Conservation (phyloP, 1,284 basidiomycete species). For the Melampsora larici-populina region DNA sequence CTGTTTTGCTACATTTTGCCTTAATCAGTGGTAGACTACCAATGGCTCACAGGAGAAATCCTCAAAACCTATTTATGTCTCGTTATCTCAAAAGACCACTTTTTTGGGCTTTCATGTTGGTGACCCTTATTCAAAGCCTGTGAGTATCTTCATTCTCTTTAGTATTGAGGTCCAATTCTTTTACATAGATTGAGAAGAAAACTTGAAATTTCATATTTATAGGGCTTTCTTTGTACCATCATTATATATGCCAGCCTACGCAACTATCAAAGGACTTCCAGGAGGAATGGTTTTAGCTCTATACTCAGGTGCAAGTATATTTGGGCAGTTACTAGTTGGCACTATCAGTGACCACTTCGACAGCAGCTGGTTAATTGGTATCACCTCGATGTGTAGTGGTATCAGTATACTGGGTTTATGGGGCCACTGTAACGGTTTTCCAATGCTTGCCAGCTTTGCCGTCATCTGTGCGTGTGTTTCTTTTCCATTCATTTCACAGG, state of each 20-base stretch:
- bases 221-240: slow-evolving; percentile 31
- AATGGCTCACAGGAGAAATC: not conserved
- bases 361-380: slow-evolving; percentile 19
- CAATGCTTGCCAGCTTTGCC: slow-evolving; percentile 26
- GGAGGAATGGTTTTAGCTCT: slow-evolving; percentile 21
- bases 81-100: slow-evolving; percentile 26
- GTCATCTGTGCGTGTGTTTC: slow-evolving; percentile 24
- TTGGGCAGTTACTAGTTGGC: slow-evolving; percentile 19
- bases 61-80: not conserved
- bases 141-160: too few species aligned
- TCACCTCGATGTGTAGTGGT: slow-evolving; percentile 22
- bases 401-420: slow-evolving; percentile 34
- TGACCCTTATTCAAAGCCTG: not conserved
- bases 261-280: slow-evolving; percentile 26
- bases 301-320: slow-evolving; percentile 18
- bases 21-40: slow-evolving; percentile 14
- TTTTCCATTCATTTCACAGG: not conserved
- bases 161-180: too few species aligned
- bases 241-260: slow-evolving; percentile 31
- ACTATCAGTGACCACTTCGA: slow-evolving; percentile 30
- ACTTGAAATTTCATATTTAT: too few species aligned
- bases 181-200: too few species aligned
- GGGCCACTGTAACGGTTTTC: slow-evolving; percentile 24
- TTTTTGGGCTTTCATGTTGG: slow-evolving; percentile 29
- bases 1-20: not conserved